phyloP scores from a whole-genome alignment of 192 early-diverging fungal genomes.

The Chytriomyces sp. region DNA sequence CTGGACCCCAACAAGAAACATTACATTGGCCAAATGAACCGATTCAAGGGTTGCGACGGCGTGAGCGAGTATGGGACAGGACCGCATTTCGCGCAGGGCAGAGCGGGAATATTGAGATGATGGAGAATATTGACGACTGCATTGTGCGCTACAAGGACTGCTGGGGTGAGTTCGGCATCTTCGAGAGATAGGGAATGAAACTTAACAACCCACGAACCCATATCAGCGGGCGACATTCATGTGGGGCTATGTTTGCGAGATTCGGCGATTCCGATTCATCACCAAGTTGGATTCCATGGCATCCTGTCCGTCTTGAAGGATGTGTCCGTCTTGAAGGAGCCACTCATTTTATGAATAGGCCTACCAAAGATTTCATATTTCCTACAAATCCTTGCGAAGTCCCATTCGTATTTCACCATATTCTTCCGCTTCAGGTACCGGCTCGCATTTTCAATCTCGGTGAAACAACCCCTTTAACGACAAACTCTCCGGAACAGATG shows the following conservation, averaged over 20 bases:
- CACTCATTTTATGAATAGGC: conserved; percentile 28
- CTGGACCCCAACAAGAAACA: conserved; percentile 42
- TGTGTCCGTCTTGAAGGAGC: conserved; percentile 3
- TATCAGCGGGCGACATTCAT: conserved; percentile 56
- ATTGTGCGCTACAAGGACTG: conserved; percentile 54
- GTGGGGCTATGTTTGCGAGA: conserved; percentile 60
- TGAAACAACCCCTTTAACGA: too few relatives aligned
- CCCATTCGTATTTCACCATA: conserved; percentile 58
- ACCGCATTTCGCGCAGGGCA: conserved; percentile 63
- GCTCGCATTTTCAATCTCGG: too few relatives aligned
- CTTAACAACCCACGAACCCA: neutral
- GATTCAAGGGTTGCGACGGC: conserved; percentile 59
- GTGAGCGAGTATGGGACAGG: conserved; percentile 50
- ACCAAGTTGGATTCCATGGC: conserved; percentile 25
- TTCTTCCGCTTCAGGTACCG: conserved; percentile 39
- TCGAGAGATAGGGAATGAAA: neutral
- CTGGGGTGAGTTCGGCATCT: conserved; percentile 40
- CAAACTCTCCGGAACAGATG: conserved; percentile 22
- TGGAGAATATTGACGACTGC: conserved; percentile 46
- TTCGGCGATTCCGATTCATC: conserved; percentile 45
- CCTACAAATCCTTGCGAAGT: conserved; percentile 49
- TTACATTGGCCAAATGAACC: conserved; percentile 51
- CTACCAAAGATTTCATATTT: conserved; percentile 33
- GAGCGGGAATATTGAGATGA: conserved; percentile 52
- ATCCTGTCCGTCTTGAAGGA: conserved; percentile 3